phyloP scores from a whole-genome alignment of 306 rosid species.

The Erythrophleum fordii region DNA sequence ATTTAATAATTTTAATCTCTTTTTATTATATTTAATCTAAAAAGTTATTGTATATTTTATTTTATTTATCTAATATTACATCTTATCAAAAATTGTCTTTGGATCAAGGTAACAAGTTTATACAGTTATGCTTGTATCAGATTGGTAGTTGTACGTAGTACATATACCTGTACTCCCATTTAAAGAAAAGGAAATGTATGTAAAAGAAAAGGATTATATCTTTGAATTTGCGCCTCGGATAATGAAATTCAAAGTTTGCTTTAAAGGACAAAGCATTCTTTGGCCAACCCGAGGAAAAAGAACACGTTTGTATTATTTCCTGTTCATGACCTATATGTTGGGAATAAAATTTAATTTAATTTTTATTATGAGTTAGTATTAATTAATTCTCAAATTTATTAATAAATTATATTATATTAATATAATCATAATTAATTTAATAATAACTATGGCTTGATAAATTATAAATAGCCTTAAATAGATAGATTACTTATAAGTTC shows the following conservation, averaged over 20 bases:
- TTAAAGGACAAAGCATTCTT: neutral
- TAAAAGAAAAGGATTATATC: neutral
- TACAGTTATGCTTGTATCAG: neutral
- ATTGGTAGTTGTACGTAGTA: neutral
- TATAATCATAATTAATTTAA: too few relatives aligned
- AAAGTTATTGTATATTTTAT: too few relatives aligned
- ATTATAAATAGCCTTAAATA: too few relatives aligned
- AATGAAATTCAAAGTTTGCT: neutral
- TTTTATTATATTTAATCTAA: too few relatives aligned
- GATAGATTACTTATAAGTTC: too few relatives aligned
- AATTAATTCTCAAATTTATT: too few relatives aligned
- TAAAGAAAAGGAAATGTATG: slow-evolving; percentile 12
- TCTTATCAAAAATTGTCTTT: neutral
- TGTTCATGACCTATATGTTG: neutral
- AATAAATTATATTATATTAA: too few relatives aligned
- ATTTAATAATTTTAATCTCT: too few relatives aligned
- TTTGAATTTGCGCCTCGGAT: neutral
- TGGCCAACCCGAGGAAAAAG: neutral
- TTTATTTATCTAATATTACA: too few relatives aligned
- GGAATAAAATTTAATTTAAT: too few relatives aligned
- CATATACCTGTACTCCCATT: neutral
- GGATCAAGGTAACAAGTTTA: neutral
- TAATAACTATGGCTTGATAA: too few relatives aligned
- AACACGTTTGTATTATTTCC: neutral
- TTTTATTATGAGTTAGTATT: too few relatives aligned